Base-by-base conservation (phyloP, 768 basidiomycete genomes). In the Porpolomopsis calyptriformis region DNA sequence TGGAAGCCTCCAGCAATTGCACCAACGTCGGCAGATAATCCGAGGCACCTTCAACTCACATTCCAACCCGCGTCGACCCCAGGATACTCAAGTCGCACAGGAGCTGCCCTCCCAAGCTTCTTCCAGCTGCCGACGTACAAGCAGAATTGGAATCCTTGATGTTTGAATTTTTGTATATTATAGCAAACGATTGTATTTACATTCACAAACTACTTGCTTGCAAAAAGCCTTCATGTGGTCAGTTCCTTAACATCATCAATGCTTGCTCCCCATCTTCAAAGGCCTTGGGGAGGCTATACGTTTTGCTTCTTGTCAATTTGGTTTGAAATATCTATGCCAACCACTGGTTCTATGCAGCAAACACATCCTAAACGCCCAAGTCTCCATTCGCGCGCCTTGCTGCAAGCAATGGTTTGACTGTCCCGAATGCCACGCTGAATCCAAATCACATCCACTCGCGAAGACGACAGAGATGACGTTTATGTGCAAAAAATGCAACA, bases 331-430 rank as follows among this genome's bases (percentile, higher is more conserved):
- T 52, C 52, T 27, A 53, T 64, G 16, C 40, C 4, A 27, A 5
- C 24, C 4, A 23, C 41, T 20, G 16, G 11, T 19, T 46, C 29
- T 25, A 23, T 24, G 16, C 42, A 96, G 92, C 69, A 94, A 94
- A 73, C 96, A 98, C 59, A 76, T 99, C 50, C 68, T 99, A 41
- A 99, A 99, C 64, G 89, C 88, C 0, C 94, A 98, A 66, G 96
- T 96, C 19, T 76, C 93, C 29, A 88, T 99, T 54, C 84, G 94
- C 22, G 90, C 94, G 4, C 92, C 93, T 3, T 98, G 96, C 66
- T 98, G 96, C 78, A 86, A 88, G 63, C 84, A 82, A 56, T 99
- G 94, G 93, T 98, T 78, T 59, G 96, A 99, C 70, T 98, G 94
- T 58, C 69, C 92, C 2, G 83, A 97, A 67, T 99, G 96, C 61